Percentiles rank a stretch among this genome's conserved stretches.
These are phyloP conservation scores for Plectosphaerella sp. DNA, from an alignment of 2,329 filamentous ascomycete genomes.

Conservation along the genomic window DNA sequence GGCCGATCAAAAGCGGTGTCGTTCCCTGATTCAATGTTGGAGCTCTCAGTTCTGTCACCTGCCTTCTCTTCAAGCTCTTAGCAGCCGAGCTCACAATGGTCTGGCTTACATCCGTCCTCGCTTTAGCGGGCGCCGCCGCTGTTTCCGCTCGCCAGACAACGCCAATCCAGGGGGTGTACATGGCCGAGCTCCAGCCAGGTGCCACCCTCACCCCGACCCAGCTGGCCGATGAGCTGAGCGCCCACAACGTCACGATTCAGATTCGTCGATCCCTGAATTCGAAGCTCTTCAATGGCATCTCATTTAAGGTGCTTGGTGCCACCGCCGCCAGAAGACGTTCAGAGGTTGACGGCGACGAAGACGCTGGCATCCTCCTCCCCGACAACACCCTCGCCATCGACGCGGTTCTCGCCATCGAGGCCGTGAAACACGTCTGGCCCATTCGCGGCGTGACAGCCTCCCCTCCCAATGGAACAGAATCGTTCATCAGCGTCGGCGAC, in stretches of 20 bases:
- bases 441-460: conserved; percentile 11
- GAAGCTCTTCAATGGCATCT: conserved; percentile 18
- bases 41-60: too few relatives aligned
- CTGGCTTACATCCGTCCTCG: too few relatives aligned
- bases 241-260: conserved; percentile 9
- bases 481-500: background rate
- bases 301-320: conserved; percentile 16
- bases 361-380: conserved; percentile 13
- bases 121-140: too few relatives aligned
- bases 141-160: background rate
- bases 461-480: background rate
- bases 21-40: too few relatives aligned
- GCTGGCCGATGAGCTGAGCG: conserved; percentile 12
- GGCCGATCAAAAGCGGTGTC: too few relatives aligned
- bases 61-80: too few relatives aligned
- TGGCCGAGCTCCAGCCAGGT: conserved; percentile 17
- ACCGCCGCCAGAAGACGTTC: conserved; percentile 6
- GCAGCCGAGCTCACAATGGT: too few relatives aligned
- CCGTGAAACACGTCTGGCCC: conserved; percentile 24
- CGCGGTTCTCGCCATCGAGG: conserved; percentile 6
- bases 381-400: too few relatives aligned
- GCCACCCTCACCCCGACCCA: conserved; percentile 4
- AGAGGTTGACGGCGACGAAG: conserved; percentile 2
- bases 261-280: conserved; percentile 15
- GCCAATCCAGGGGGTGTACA: conserved; percentile 15